Base-by-base conservation (phyloP, 148 eudicot genomes). In the Nyssa sinensis region DNA sequence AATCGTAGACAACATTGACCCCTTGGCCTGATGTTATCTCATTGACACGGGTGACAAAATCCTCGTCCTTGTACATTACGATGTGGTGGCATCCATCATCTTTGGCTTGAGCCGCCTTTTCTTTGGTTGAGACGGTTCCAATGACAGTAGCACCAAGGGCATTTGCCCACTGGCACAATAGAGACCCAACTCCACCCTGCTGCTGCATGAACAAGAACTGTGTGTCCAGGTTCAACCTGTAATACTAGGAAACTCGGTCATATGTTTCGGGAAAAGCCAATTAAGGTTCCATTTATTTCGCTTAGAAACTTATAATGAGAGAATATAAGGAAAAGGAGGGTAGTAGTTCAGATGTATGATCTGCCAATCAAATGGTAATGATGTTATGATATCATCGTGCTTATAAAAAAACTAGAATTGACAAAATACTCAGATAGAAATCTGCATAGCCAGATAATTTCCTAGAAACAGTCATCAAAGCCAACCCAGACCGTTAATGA, bases 181-280 rank as follows among this genome's bases (percentile, higher is more conserved):
- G 49, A 44, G 93, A 85, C 16, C 93, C 91, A 33, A 88, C 90
- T 30, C 91, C 96, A 66, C 96, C 96, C 96, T 49, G 96, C 91
- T 64, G 89, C 90, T 25, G 90, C 96, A 77, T 91, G 96, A 41
- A 88, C 79, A 62, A 91, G 91, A 62, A 88, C 75, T 33, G 88
- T 87, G 73, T 91, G 93, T 41, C 91, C 88, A 72, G 81, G 75
- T 77, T 89, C 86, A 47, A 91, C 96, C 96, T 91, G 79, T 55
- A 76, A 60, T 64, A 65, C 6, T 1, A 63, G 29, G 14, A 23
- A 35, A 14, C 31, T 49, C 55, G 59, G 32, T 62, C 27, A 47
- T 47, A 47, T 47, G 9, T 7, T 47, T 7, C 16, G 16, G 9
- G 53, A 7, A 47, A 47, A 7, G 53, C n/a, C n/a, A 47, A 47